Evolutionary conservation across 2,329 filamentous ascomycete genomes (phyloP).

Genomic region (Eutypa lata): DNA sequence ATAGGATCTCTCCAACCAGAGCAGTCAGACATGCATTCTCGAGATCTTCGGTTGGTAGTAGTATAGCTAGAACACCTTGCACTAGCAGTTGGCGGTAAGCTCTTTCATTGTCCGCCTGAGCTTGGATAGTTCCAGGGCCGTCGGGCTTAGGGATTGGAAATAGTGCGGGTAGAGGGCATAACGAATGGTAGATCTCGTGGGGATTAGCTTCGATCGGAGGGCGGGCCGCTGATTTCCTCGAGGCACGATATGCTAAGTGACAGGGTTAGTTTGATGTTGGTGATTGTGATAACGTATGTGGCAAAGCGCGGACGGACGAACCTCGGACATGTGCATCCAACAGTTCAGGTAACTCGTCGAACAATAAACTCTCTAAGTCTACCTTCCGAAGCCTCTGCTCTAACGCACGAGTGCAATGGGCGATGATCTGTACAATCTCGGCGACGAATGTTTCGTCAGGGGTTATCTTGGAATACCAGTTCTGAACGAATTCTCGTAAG

Average conservation of each 20-base stretch:
- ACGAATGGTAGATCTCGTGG: conserved; percentile 75
- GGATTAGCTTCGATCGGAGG: conserved; percentile 60
- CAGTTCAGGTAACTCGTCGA: conserved; percentile 85
- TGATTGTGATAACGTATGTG: background rate
- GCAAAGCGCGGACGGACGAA: conserved; percentile 37
- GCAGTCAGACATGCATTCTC: conserved; percentile 82
- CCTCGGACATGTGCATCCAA: conserved; percentile 77
- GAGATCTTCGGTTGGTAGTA: conserved; percentile 89
- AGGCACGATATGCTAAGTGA: conserved; percentile 66
- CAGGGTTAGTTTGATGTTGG: conserved; percentile 6
- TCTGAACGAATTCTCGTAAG: conserved; percentile 83
- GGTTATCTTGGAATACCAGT: conserved; percentile 92
- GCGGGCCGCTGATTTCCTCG: conserved; percentile 55
- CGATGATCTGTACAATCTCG: conserved; percentile 86
- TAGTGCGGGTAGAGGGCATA: conserved; percentile 77
- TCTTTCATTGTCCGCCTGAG: conserved; percentile 74
- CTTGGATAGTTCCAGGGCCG: conserved; percentile 46
- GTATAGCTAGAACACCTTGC: conserved; percentile 73
- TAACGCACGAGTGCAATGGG: conserved; percentile 82
- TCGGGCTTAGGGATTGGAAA: conserved; percentile 67
- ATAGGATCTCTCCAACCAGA: conserved; percentile 82
- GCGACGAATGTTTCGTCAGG: conserved; percentile 84
- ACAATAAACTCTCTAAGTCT: conserved; percentile 75
- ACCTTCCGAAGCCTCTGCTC: conserved; percentile 82
- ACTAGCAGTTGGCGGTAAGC: conserved; percentile 87